Evolutionary conservation across 2,329 filamentous ascomycete species (phyloP), one percentile per base, ranked within the genome.

Genomic region (Beauveria australis): DNA sequence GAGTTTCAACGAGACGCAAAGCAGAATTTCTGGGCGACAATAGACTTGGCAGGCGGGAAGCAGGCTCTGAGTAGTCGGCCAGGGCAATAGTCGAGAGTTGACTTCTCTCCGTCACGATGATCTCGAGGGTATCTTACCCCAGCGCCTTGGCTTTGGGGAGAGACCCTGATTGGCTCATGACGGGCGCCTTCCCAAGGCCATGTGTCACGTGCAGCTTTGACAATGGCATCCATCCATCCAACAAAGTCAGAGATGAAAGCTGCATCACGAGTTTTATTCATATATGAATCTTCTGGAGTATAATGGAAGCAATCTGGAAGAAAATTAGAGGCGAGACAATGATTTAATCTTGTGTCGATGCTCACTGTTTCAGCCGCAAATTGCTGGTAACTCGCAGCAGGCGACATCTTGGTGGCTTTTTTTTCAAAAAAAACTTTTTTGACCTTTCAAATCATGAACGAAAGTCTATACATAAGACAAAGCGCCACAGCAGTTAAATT

Each of bases 151-250:
- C 26, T 52, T 18, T 44, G 24, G 8, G 24, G 37, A 53, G 19
- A 46, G 48, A 52, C 40, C 48, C 48, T 59, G 56, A 59, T 59
- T 59, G 56, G 56, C 40, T 53, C 26, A 43, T 3, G 19, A 44
- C 22, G 19, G 19, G 56, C 48, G 47, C 47, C 37, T 59, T 26
- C 10, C 14, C 7, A 9, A 26, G 43, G 28, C 28, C 3, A 16
- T 26, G 19, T 28, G 53, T 54, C 53, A 54, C 53, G 53, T 54
- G 53, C 40, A 30, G 24, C 18, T 16, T n/a, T 24, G 8, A 14
- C 41, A 43, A 5, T 37, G 14, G 33, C 33, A 16, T 16, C 18
- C 40, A 33, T 37, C 33, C 33, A 37, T 37, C 33, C 33, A 5
- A 19, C 18, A 43, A 8, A 43, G n/a, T 18, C n/a, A 3, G 10